Percentiles rank a stretch among this genome's conserved stretches.
Evolutionary conservation across 805 yeast species (phyloP).

Genomic region (Saccharomycopsis babjevae): DNA sequence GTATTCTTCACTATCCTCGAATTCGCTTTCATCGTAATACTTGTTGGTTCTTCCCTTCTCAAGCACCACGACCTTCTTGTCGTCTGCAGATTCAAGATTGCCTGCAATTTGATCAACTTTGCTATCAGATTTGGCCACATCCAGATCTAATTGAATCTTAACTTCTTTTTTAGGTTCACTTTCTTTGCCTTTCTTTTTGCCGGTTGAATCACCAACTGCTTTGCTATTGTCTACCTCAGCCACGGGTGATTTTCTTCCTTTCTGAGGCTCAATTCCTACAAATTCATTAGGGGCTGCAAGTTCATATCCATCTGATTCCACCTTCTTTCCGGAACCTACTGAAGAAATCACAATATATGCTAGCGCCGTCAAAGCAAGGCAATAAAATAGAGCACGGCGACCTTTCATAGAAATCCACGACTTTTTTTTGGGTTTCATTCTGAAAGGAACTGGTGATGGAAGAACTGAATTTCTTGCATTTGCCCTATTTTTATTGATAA

Average conservation of each 20-base stretch:
- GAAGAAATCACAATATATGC: slow-evolving; percentile 13
- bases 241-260: background rate
- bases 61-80: slow-evolving; percentile 13
- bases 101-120: slow-evolving; percentile 3
- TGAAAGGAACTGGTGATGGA: slow-evolving; percentile 18
- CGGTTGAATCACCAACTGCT: background rate
- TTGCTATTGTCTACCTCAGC: background rate
- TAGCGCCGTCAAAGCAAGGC: slow-evolving; percentile 13
- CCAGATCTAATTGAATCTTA: slow-evolving; percentile 7
- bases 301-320: slow-evolving; percentile 8
- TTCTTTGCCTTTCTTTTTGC: background rate
- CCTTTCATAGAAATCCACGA: slow-evolving; percentile 6
- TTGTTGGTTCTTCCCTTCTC: slow-evolving; percentile 3
- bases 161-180: background rate
- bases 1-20: slow-evolving; percentile 1
- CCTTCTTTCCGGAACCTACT: background rate
- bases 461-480: slow-evolving; percentile 1
- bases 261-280: slow-evolving; percentile 10
- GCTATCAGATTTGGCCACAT: slow-evolving; percentile 9
- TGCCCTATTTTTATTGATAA: background rate
- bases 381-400: slow-evolving; percentile 11
- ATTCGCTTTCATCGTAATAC: slow-evolving; percentile 3
- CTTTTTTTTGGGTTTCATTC: slow-evolving; percentile 19
- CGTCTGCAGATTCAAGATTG: slow-evolving; percentile 11
- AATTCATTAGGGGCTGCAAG: slow-evolving; percentile 18